Conservation (phyloP, 352 stramenopile genomes). For the Globisporangium okanoganense region DNA sequence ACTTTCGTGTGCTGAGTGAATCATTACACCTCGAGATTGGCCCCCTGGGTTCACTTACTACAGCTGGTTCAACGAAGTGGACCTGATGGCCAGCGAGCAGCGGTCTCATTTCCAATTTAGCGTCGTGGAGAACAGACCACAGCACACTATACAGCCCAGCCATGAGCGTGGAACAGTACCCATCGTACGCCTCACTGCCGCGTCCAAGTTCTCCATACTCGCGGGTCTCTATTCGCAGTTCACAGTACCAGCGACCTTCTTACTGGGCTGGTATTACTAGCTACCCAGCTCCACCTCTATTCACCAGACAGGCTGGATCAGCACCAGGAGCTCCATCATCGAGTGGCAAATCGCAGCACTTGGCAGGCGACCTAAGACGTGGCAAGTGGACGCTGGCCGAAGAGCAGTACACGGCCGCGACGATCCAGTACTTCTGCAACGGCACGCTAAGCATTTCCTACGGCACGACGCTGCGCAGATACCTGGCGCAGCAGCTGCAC, state of each 20-base stretch:
- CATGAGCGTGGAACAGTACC: background rate
- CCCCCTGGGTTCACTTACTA: background rate
- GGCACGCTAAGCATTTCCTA: conserved; percentile 61
- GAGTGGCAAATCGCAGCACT: background rate
- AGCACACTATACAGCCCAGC: background rate
- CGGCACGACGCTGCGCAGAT: conserved; percentile 70
- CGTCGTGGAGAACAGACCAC: background rate
- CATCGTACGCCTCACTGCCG: background rate
- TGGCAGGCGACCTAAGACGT: conserved; percentile 31
- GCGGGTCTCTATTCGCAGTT: background rate
- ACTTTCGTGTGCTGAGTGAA: background rate
- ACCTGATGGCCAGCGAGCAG: too few species aligned
- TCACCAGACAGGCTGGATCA: background rate
- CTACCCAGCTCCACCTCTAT: background rate
- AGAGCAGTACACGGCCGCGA: conserved; percentile 54
- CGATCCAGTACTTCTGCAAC: conserved; percentile 65
- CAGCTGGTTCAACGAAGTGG: background rate
- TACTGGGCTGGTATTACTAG: background rate
- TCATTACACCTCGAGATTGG: too few species aligned
- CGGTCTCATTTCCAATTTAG: background rate
- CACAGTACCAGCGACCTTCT: background rate
- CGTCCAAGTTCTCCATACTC: background rate
- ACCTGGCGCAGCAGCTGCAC: conserved; percentile 62
- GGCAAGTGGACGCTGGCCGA: conserved; percentile 72
- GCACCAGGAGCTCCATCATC: background rate